These are phyloP conservation scores for Fusarium compactum DNA, from an alignment of 2,329 filamentous ascomycete genomes.

Conservation along the genomic window DNA sequence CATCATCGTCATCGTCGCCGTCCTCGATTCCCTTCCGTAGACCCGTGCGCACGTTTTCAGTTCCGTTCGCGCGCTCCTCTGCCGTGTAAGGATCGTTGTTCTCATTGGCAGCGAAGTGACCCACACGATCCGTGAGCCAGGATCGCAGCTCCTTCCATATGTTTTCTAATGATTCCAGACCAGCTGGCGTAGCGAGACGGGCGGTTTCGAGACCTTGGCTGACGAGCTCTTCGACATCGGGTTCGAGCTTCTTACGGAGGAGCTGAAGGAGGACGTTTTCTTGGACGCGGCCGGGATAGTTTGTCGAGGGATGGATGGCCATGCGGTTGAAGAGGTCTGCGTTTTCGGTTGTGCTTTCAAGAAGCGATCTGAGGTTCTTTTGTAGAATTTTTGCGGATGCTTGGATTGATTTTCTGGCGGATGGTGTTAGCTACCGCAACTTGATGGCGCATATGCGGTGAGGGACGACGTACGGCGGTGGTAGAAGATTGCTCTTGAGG, in stretches of 20 bases:
- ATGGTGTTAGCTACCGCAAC: constrained; percentile 16
- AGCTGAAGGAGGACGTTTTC: constrained; percentile 75
- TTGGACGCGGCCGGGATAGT: constrained; percentile 77
- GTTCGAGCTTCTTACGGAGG: constrained; percentile 86
- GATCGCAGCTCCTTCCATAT: constrained; percentile 66
- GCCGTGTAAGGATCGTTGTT: constrained; percentile 75
- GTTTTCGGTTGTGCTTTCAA: constrained; percentile 73
- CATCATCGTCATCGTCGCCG: constrained; percentile 66
- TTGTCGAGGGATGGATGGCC: constrained; percentile 80
- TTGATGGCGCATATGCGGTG: neutral
- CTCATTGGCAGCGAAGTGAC: constrained; percentile 58
- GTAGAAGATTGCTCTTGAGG: constrained; percentile 72
- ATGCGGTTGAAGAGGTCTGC: constrained; percentile 75
- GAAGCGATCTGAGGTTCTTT: constrained; percentile 75
- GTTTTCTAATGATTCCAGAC: constrained; percentile 59
- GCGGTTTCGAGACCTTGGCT: constrained; percentile 69
- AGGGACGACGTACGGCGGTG: constrained; percentile 66
- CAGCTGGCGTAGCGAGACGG: constrained; percentile 58
- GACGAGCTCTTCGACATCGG: constrained; percentile 79
- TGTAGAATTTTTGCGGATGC: constrained; percentile 78
- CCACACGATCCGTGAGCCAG: constrained; percentile 58
- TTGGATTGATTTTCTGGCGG: constrained; percentile 74
- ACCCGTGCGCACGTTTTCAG: constrained; percentile 79
- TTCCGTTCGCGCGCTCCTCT: constrained; percentile 74
- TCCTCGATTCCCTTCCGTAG: constrained; percentile 68